These are phyloP conservation scores for Cenchrus purpureus DNA, from an alignment of 176 grass and related monocot genomes.

Conservation along the genomic window DNA sequence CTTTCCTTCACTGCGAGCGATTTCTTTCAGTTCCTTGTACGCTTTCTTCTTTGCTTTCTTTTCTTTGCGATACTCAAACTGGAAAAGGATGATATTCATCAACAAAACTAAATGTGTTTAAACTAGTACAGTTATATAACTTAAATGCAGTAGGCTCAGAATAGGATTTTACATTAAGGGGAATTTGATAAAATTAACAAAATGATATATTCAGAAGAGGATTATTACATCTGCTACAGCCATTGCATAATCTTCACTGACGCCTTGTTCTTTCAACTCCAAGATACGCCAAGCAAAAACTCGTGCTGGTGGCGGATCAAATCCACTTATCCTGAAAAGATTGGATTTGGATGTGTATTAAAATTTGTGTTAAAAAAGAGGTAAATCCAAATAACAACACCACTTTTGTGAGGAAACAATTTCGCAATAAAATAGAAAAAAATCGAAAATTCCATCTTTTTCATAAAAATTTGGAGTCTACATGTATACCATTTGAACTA, in stretches of 20 bases:
- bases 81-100: conserved; percentile 27
- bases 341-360: background rate
- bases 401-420: background rate
- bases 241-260: conserved; percentile 73
- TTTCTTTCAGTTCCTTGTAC: conserved; percentile 78
- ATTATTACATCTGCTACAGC: conserved; percentile 84
- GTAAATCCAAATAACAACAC: background rate
- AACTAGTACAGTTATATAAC: background rate
- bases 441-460: background rate
- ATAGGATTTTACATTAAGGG: background rate
- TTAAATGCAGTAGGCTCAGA: background rate
- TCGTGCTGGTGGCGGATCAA: conserved; percentile 81
- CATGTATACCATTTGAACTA: conserved; percentile 6
- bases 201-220: conserved; percentile 4
- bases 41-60: conserved; percentile 90
- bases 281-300: conserved; percentile 89
- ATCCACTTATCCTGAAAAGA: conserved; percentile 70
- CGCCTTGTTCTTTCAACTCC: conserved; percentile 74
- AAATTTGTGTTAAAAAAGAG: background rate
- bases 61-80: conserved; percentile 78
- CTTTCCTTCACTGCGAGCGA: conserved; percentile 61
- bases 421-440: background rate
- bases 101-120: background rate
- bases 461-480: background rate
- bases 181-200: conserved; percentile 25